These are phyloP conservation scores for Heritiera littoralis DNA, from an alignment of 345 rosid genomes.

Conservation along the genomic window DNA sequence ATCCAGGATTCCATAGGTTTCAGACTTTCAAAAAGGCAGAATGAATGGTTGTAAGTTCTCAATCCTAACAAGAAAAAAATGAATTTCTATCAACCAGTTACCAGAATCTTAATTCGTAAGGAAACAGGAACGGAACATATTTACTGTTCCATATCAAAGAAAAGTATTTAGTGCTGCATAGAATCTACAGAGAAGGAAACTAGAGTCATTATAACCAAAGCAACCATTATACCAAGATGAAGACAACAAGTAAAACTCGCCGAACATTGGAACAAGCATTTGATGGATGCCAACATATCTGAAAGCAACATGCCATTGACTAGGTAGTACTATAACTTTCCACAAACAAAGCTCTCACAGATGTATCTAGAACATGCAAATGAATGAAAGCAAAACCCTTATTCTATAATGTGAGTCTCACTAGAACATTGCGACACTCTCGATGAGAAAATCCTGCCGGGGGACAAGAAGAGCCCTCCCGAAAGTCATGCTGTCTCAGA, in stretches of 20 bases:
- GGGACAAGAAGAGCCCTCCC: slow-evolving; percentile 87
- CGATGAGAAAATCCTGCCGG: slow-evolving; percentile 73
- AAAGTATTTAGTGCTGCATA: background rate
- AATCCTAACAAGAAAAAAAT: background rate
- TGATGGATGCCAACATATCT: background rate
- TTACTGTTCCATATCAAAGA: background rate
- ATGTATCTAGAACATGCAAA: background rate
- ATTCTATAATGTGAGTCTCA: slow-evolving; percentile 35
- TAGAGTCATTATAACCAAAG: background rate
- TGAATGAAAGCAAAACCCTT: slow-evolving; percentile 7
- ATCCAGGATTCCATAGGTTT: background rate
- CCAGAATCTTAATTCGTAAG: background rate
- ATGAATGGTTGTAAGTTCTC: background rate
- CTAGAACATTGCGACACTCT: slow-evolving; percentile 90
- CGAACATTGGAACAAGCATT: background rate
- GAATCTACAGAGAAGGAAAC: background rate
- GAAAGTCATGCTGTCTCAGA: slow-evolving; percentile 89
- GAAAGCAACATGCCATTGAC: background rate
- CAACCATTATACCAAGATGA: background rate
- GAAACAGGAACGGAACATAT: background rate
- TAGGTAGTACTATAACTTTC: background rate
- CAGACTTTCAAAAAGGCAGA: background rate
- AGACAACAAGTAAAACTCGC: background rate
- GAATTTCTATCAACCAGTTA: background rate
- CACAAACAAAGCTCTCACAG: background rate